These are phyloP conservation scores for Acacia confusa DNA, from an alignment of 306 rosid species.

Conservation along the genomic window DNA sequence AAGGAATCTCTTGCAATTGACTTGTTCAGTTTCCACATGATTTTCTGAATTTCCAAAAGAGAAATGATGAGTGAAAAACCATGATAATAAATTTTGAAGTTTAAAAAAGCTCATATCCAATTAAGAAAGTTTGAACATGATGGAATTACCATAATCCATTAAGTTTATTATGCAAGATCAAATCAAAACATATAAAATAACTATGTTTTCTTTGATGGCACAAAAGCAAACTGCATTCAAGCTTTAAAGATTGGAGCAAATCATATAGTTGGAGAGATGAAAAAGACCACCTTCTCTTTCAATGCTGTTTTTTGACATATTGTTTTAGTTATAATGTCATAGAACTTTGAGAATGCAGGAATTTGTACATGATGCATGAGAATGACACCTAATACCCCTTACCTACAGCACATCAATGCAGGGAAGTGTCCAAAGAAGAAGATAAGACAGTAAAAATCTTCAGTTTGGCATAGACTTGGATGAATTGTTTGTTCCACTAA, in stretches of 20 bases:
- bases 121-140: slow-evolving; percentile 16
- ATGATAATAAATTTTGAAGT: background rate
- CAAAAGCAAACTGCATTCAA: background rate
- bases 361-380: background rate
- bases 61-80: slow-evolving; percentile 33
- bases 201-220: background rate
- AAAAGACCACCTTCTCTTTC: background rate
- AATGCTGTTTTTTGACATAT: background rate
- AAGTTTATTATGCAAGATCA: slow-evolving; percentile 15
- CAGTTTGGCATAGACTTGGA: background rate
- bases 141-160: slow-evolving; percentile 13
- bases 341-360: background rate
- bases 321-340: slow-evolving; percentile 1
- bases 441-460: background rate
- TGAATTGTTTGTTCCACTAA: background rate
- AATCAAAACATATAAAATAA: slow-evolving; percentile 1
- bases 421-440: background rate
- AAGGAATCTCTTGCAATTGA: slow-evolving; percentile 91
- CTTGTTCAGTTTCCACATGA: slow-evolving; percentile 99
- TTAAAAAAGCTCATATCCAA: background rate
- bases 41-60: slow-evolving; percentile 80
- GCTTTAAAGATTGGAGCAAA: background rate
- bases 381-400: background rate
- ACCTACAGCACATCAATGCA: background rate
- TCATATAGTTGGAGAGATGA: background rate